phyloP scores from a whole-genome alignment of 2,329 filamentous ascomycete species.

The Fusarium nanum region DNA sequence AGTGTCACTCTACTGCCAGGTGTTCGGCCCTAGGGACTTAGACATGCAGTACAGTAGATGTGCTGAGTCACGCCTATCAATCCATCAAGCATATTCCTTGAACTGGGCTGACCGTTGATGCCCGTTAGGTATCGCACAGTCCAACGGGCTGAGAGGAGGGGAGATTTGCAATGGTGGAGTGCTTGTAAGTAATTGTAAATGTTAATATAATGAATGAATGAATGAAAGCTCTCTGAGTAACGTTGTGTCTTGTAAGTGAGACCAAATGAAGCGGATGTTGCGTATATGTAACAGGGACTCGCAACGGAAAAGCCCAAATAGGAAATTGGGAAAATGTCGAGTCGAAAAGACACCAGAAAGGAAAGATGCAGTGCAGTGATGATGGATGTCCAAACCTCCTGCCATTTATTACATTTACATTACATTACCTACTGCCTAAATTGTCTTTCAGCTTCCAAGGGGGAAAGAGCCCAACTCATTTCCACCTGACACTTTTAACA shows the following conservation, averaged over 20 bases:
- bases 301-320: conserved; percentile 19
- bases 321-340: conserved; percentile 13
- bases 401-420: background rate
- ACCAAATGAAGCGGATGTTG: conserved; percentile 8
- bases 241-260: conserved; percentile 10
- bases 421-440: conserved; percentile 3
- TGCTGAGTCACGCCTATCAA: conserved; percentile 7
- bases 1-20: conserved; percentile 2
- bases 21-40: conserved; percentile 4
- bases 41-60: background rate
- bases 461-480: conserved; percentile 35
- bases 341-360: background rate
- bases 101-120: conserved; percentile 17
- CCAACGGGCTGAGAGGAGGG: background rate
- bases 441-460: background rate
- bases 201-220: background rate
- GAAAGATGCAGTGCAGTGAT: background rate
- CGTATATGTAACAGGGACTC: conserved; percentile 23
- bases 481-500: conserved; percentile 27
- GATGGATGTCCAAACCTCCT: conserved; percentile 1
- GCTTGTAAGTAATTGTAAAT: background rate
- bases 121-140: conserved; percentile 24
- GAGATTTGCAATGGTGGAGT: background rate
- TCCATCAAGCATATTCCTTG: conserved; percentile 14
- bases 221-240: background rate